Base-by-base conservation (phyloP, 2,329 filamentous ascomycete species). In the Stromatinia cepivora region DNA sequence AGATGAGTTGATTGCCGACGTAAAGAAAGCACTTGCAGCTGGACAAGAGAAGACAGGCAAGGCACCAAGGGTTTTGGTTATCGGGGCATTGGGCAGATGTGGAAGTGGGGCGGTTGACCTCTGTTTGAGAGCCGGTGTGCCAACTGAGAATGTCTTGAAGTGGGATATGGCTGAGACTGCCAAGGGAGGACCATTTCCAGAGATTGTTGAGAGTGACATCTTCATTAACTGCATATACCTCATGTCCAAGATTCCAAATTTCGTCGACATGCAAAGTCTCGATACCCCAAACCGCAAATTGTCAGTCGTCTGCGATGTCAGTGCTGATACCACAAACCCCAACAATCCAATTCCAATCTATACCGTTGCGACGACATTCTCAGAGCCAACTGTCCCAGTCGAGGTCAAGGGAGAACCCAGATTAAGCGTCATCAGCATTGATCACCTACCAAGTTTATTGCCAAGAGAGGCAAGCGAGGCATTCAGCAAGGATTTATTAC, bases 171-270 rank as follows among this genome's bases (percentile, higher is more conserved):
- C 86, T 45, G 92, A 97, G 85, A 97, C 93, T 75, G 80, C 79
- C 63, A 81, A 83, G 73, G 79, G 83, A 68, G 92, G 92, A 0
- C 92, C 92, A 13, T 95, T 94, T 81, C 81, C 84, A 72, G 92
- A 95, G 82, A 93, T 96, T 76, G 83, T 89, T 59, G 86, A 92
- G 80, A 86, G 83, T 71, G 89, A 92, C 76, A 90, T 93, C 78
- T 92, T 93, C 78, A 85, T 95, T 79, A 96, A 95, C 84, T 93
- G 91, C 86, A 94, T 97, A 79, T 97, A 97, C 82, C 88, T 97
- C 54, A 88, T 85, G 71, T 84, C 88, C 75, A 87, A 90, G 79
- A 94, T 95, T 74, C 91, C 92, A 36, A 90, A 91, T 46, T 97
- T 97, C 79, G 86, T 97, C 78, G 89, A 92, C 80, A 78, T 84